Base-by-base conservation (phyloP, 352 stramenopile genomes). In the Globisporangium yorkense region DNA sequence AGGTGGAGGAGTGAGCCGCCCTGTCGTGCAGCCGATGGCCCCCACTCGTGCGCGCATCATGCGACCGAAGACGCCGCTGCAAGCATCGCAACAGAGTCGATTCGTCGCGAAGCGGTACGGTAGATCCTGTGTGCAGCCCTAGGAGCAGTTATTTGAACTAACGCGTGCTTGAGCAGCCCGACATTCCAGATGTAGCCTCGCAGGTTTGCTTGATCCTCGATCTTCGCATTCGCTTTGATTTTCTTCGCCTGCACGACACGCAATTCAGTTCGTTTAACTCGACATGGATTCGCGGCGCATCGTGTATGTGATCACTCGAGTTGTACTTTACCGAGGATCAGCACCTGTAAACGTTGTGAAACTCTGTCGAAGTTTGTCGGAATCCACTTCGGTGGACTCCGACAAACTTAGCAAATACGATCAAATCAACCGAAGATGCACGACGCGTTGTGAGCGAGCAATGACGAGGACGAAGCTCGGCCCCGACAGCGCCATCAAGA, bases 31-130 rank as follows among this genome's bases (percentile, higher is more conserved):
- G 44, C 63, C 68, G 37, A 62, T 90, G 0, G 65, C 69, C 13
- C 66, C 53, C 9, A 52, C 67, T 50, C 74, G 77, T 61, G 75
- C 71, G 54, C 75, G 77, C 3, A 83, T 89, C 9, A 47, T 88
- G 54, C 74, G 79, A 48, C 82, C 79, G 16, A 92, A 89, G 57
- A 92, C 79, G 2, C 82, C 82, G n/a, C 33, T 88, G 3, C 79
- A 89, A 59, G 55, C 71, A 8, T 76, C 79, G 33, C 82, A 92
- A 49, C 67, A 80, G 48, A 69, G 68, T 43, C 68, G 75, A 46
- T 87, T 88, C 48, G 54, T 89, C 20, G 70, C 79, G 8, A 88
- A 84, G 53, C 68, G 81, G 81, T 91, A 70, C 6, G 40, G 51
- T 29, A 51, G 8, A 33, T 44, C 5, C 2, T 29, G 0, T 18